phyloP scores from a whole-genome alignment of 2,329 filamentous ascomycete genomes.

The Neofusicoccum sp. region DNA sequence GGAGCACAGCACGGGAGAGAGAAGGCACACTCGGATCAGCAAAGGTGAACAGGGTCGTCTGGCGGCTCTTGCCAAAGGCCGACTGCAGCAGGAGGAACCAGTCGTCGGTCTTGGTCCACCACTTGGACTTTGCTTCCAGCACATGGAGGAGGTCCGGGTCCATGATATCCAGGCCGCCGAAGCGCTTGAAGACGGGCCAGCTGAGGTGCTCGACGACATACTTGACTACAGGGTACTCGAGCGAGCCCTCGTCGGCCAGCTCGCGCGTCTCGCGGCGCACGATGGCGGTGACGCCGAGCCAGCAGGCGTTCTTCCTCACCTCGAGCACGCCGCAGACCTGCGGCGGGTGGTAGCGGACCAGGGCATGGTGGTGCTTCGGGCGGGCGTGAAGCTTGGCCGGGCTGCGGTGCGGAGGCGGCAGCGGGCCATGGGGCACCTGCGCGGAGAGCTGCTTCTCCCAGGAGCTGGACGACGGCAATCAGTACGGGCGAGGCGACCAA shows the following conservation, averaged over 20 bases:
- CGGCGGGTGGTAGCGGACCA: constrained; percentile 4
- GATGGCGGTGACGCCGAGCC: constrained; percentile 12
- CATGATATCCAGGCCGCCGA: constrained; percentile 6
- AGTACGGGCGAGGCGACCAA: constrained; percentile 5
- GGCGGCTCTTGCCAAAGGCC: constrained; percentile 11
- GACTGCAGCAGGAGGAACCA: neutral
- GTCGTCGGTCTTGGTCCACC: constrained; percentile 10
- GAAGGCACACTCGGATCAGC: constrained; percentile 3
- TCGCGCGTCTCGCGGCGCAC: neutral
- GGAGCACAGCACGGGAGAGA: neutral
- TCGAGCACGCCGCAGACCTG: constrained; percentile 6
- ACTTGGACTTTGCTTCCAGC: constrained; percentile 6
- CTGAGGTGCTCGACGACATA: constrained; percentile 10
- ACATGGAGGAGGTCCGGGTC: neutral
- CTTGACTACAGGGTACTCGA: constrained; percentile 3
- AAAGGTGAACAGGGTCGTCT: constrained; percentile 7
- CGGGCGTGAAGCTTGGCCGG: neutral
- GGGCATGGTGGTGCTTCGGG: neutral
- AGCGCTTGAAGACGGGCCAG: constrained; percentile 11
- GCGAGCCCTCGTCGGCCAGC: neutral
- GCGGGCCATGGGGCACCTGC: constrained; percentile 4
- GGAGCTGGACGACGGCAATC: neutral
- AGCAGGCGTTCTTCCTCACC: constrained; percentile 3
- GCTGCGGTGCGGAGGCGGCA: neutral
- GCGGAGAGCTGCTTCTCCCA: neutral